These are phyloP conservation scores for Hibiscus syriacus DNA, from an alignment of 345 rosid species.

Conservation along the genomic window DNA sequence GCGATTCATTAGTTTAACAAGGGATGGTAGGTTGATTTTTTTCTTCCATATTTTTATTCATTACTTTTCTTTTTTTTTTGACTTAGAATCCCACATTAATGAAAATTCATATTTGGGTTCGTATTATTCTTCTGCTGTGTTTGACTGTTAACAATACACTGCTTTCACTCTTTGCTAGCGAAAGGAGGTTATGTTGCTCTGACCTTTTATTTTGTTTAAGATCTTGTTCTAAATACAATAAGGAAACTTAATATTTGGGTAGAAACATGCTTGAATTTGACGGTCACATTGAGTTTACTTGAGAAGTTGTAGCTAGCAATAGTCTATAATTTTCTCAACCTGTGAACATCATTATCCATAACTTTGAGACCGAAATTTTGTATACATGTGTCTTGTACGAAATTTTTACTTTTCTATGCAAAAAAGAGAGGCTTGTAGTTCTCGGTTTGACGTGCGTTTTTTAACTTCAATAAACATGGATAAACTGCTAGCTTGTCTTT, in stretches of 20 bases:
- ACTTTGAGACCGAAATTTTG: neutral
- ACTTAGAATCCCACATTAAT: neutral
- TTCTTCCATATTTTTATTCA: neutral
- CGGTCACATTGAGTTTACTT: too few species aligned
- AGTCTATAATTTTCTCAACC: too few species aligned
- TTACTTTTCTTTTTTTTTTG: neutral
- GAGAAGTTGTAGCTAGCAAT: too few species aligned
- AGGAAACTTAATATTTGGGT: too few species aligned
- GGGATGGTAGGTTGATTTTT: slow-evolving; percentile 22
- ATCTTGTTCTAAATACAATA: too few species aligned
- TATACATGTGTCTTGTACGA: neutral
- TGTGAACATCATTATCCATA: neutral
- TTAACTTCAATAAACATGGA: neutral
- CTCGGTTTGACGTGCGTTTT: neutral
- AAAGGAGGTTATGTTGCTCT: too few species aligned
- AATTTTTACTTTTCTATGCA: neutral
- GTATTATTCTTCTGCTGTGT: neutral
- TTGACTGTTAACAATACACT: too few species aligned
- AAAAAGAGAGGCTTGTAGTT: neutral
- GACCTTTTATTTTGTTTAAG: too few species aligned
- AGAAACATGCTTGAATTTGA: too few species aligned
- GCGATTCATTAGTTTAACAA: slow-evolving; percentile 26
- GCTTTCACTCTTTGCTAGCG: too few species aligned
- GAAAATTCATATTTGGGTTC: neutral
- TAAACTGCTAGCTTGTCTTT: neutral